A percentile compares a stretch with the other conserved stretches of the same genome.
Evolutionary conservation across 352 stramenopile species (phyloP).

Genomic region (Phytophthora melonis): DNA sequence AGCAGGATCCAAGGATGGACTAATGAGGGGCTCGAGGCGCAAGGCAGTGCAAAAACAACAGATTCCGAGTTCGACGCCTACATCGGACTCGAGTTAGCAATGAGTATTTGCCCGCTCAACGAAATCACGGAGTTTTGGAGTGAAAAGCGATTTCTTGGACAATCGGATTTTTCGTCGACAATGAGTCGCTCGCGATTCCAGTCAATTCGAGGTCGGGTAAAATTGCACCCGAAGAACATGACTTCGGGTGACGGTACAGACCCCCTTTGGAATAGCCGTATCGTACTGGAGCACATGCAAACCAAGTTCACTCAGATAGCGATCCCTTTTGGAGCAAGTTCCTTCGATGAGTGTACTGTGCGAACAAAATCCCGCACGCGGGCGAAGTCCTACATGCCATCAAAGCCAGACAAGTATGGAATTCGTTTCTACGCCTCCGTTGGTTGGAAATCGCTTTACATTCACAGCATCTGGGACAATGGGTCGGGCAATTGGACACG

Average conservation of each 20-base stretch:
- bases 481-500: neutral
- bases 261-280: neutral
- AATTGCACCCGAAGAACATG: neutral
- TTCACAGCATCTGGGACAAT: neutral
- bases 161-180: neutral
- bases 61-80: neutral
- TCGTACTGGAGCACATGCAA: neutral
- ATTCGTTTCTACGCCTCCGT: neutral
- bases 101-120: neutral
- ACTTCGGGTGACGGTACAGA: neutral
- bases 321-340: neutral
- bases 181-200: neutral
- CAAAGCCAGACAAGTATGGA: slow-evolving; percentile 1
- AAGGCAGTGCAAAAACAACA: neutral
- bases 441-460: neutral
- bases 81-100: neutral
- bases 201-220: neutral
- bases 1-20: neutral
- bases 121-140: neutral
- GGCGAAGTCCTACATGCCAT: neutral
- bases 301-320: neutral
- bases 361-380: neutral
- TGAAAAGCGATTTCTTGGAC: neutral
- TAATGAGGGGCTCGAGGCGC: neutral
- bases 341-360: neutral